These are phyloP conservation scores for Plectosphaerella sp. DNA, from an alignment of 2,329 filamentous ascomycete genomes.

Conservation along the genomic window DNA sequence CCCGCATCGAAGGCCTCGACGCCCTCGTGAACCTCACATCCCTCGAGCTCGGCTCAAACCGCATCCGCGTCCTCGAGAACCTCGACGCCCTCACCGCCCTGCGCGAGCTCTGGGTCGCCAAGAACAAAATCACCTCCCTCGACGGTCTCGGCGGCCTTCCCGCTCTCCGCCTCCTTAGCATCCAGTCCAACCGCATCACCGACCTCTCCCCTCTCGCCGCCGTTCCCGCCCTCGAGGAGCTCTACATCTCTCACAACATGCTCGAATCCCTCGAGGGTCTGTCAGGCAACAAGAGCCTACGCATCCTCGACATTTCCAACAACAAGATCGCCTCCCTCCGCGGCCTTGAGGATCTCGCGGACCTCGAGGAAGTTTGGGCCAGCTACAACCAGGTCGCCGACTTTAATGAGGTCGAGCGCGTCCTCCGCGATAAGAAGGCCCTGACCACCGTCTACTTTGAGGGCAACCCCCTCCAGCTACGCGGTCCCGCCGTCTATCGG, in stretches of 20 bases:
- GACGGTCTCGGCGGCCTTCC: conserved; percentile 69
- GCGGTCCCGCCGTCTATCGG: conserved; percentile 77
- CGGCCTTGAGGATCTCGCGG: conserved; percentile 62
- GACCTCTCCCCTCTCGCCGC: conserved; percentile 71
- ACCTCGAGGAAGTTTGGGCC: conserved; percentile 91
- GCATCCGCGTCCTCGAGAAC: conserved; percentile 84
- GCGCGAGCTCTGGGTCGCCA: conserved; percentile 90
- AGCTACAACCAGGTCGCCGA: conserved; percentile 79
- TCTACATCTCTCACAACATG: conserved; percentile 96
- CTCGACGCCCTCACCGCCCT: conserved; percentile 71
- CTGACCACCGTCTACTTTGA: conserved; percentile 94
- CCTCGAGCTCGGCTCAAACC: conserved; percentile 87
- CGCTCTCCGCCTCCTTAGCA: conserved; percentile 82
- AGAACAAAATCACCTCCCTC: conserved; percentile 91
- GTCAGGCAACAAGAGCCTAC: conserved; percentile 61
- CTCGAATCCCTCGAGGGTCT: conserved; percentile 73
- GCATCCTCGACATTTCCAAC: conserved; percentile 82
- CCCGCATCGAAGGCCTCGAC: conserved; percentile 74
- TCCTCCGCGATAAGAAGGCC: conserved; percentile 72
- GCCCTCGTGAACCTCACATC: conserved; percentile 71
- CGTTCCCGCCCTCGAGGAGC: conserved; percentile 75
- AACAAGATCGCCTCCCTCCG: conserved; percentile 75
- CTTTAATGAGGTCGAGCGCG: conserved; percentile 77
- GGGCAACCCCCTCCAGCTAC: conserved; percentile 82
- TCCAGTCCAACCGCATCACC: conserved; percentile 91